Evolutionary conservation across 306 rosid genomes (phyloP).

Genomic region (Alnus rubra): DNA sequence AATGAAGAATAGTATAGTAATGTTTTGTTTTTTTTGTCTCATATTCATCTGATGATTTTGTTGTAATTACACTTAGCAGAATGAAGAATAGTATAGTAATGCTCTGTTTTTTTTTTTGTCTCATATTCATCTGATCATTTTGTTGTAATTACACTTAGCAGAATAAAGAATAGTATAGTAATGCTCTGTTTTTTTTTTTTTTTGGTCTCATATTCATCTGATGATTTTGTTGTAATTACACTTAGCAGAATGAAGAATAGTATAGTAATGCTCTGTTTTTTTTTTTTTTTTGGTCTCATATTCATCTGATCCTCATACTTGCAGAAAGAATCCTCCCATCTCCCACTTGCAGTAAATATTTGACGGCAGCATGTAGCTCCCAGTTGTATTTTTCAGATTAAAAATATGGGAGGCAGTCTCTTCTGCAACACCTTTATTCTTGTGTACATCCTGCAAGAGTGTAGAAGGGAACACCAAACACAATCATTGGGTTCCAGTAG

Average conservation of each 20-base stretch:
- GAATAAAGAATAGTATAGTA: no score
- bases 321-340: constrained; percentile 76
- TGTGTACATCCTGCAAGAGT: constrained; percentile 68
- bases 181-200: no score
- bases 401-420: constrained; percentile 52
- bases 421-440: constrained; percentile 50
- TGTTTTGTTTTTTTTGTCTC: no score
- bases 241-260: no score
- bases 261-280: no score
- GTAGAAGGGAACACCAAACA: constrained; percentile 77
- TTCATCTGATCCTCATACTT: constrained; percentile 68
- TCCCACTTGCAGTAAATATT: constrained; percentile 73
- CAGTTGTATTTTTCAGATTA: constrained; percentile 39
- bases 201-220: neutral
- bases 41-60: no score
- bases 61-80: neutral
- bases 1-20: no score
- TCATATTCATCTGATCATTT: neutral
- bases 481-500: constrained; percentile 73
- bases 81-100: no score
- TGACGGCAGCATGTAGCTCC: constrained; percentile 78
- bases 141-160: neutral
- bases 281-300: no score
- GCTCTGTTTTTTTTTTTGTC: no score
- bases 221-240: constrained; percentile 10